Percentiles rank a stretch among this genome's conserved stretches.
These are phyloP conservation scores for Calonectria multiphialidica DNA, from an alignment of 2,329 filamentous ascomycete species.

Conservation along the genomic window DNA sequence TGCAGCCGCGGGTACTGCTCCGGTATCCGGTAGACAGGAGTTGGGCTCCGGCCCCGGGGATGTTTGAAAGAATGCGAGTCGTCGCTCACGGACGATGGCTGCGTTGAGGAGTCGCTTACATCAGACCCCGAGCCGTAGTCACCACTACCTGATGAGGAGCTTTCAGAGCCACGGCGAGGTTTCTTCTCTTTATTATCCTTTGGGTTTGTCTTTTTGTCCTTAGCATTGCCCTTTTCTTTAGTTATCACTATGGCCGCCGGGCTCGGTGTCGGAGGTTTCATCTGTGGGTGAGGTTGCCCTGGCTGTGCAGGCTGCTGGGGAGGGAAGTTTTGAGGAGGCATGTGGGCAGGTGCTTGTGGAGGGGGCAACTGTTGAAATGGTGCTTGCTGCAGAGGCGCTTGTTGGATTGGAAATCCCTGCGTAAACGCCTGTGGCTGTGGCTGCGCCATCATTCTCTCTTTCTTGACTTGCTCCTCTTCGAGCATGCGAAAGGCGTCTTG, in stretches of 20 bases:
- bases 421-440: not conserved
- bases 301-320: not conserved
- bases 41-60: constrained; percentile 22
- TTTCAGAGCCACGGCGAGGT: constrained; percentile 28
- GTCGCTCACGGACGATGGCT: constrained; percentile 33
- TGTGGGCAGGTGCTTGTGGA: not conserved
- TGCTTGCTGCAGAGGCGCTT: not conserved
- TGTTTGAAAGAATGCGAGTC: constrained; percentile 22
- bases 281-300: not conserved
- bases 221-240: not conserved
- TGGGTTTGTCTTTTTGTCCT: not conserved
- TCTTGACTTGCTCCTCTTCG: constrained; percentile 33
- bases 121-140: constrained; percentile 15
- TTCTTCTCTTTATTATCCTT: not conserved
- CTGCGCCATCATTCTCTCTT: not conserved
- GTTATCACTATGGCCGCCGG: not conserved
- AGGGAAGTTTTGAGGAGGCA: not conserved
- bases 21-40: constrained; percentile 25
- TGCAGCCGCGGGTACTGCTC: constrained; percentile 24
- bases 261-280: not conserved
- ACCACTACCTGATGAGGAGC: constrained; percentile 19
- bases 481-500: constrained; percentile 47
- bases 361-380: not conserved
- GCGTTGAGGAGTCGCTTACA: constrained; percentile 30
- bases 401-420: not conserved